Evolutionary conservation across 768 basidiomycete species (phyloP).

Genomic region (Mrakia hoshinonis): DNA sequence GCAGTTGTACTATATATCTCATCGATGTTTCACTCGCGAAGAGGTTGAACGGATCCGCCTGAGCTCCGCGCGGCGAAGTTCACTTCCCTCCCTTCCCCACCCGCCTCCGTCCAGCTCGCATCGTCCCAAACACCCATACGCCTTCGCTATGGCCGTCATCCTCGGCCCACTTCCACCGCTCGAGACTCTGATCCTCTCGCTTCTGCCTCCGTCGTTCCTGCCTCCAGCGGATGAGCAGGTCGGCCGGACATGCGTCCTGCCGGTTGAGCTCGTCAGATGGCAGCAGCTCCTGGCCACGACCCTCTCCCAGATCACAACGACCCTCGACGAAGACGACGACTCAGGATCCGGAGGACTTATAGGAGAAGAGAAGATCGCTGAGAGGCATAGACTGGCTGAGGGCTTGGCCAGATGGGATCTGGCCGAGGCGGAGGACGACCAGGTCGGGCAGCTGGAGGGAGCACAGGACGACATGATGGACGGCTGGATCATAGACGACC

Average conservation of each 20-base stretch:
- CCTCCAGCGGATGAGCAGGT: background rate
- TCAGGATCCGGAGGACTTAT: no score
- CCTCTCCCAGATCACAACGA: background rate
- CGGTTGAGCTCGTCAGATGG: background rate
- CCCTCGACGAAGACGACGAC: background rate
- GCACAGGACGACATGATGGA: background rate
- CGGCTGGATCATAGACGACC: background rate
- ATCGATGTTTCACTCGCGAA: no score
- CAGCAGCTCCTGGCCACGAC: background rate
- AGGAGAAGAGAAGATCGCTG: background rate
- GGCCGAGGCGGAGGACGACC: background rate
- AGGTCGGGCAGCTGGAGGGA: background rate
- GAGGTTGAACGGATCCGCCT: no score
- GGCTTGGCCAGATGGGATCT: no score
- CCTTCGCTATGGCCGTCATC: slow-evolving; percentile 7
- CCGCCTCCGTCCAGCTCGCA: background rate
- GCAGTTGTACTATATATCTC: no score
- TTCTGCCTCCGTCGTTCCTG: background rate
- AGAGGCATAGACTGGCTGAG: background rate
- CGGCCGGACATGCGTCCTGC: background rate
- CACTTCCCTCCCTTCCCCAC: background rate
- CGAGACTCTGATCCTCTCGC: background rate
- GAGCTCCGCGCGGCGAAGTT: no score
- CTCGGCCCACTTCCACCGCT: background rate
- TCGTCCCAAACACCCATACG: no score